These are phyloP conservation scores for Aspergillus fijiensis DNA, from an alignment of 2,329 filamentous ascomycete species.

Conservation along the genomic window DNA sequence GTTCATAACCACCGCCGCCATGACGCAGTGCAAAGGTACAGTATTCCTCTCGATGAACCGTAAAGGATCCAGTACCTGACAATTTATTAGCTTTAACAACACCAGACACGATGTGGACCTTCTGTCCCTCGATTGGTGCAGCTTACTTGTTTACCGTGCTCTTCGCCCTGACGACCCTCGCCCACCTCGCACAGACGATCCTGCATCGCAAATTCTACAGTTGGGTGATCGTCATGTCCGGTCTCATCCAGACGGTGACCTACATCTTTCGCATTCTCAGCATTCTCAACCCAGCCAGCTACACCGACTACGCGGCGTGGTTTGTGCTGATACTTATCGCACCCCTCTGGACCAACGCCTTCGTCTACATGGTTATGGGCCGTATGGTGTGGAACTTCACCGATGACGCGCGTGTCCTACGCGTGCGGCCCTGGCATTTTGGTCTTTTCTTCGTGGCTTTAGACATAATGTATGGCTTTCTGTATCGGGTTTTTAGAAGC, in stretches of 20 bases:
- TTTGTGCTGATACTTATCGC: not conserved
- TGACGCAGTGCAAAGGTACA: constrained; percentile 1
- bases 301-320: not conserved
- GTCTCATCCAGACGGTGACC: not conserved
- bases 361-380: constrained; percentile 1
- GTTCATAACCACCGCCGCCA: not conserved
- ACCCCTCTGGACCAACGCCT: not conserved
- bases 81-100: not conserved
- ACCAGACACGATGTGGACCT: constrained; percentile 1
- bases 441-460: not conserved
- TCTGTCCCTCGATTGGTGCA: not conserved
- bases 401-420: not conserved
- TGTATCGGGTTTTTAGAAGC: not conserved
- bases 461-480: not conserved
- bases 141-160: constrained; percentile 1
- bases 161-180: not conserved
- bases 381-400: constrained; percentile 4
- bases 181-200: not conserved
- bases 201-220: not conserved
- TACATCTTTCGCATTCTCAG: constrained; percentile 2
- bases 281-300: not conserved
- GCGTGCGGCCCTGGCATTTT: not conserved
- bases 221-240: constrained; percentile 1
- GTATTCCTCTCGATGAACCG: no score
- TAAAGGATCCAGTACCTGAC: not conserved